Base-by-base conservation (phyloP, 371 early-diverging fungal genomes). In the Nematocida displodere region DNA sequence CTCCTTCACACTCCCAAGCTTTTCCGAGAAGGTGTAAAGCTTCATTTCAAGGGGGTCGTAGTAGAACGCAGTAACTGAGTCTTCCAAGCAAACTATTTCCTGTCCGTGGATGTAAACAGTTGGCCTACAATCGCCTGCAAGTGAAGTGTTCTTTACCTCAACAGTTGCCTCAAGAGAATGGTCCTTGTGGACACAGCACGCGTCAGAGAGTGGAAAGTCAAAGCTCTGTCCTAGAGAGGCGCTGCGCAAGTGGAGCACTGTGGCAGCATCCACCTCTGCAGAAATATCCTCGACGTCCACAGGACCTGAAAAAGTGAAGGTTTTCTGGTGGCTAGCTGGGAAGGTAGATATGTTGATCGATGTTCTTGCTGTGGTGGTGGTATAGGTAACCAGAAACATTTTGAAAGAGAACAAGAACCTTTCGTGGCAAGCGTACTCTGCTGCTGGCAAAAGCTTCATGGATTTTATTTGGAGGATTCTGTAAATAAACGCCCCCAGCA, bases 31-130 rank as follows among this genome's bases (percentile, higher is more conserved):
- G 20, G 68, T 67, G 39, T 67, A 67, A 44, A 67, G 61, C 42
- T 33, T 34, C 68, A 67, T 67, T 5, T 67, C 40, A 17, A 33
- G 15, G 28, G 56, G 7, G 61, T 31, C 28, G 61, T 67, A 31
- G 59, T 67, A 67, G 4, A 56, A 58, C 48, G 11, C 58, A 40
- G 37, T 49, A 0, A 44, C 34, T 8, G 13, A 8, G 13, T 39
- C 46, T 26, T 37, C 40, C 8, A 36, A 28, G 5, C 47, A 4
- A 20, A 55, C 52, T 7, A 47, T 36, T 49, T 61, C 44, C 8
- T 61, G 61, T 4, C 68, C 68, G 24, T 55, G 31, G 24, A 46
- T 55, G 47, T 56, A 58, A 40, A 66, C 58, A 17, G 56, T 26
- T 8, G 64, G 64, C 1, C 26, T 33, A 28, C 53, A 54, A 26